Conservation (phyloP, 2,329 filamentous ascomycete genomes). For the Helotiales sp. region DNA sequence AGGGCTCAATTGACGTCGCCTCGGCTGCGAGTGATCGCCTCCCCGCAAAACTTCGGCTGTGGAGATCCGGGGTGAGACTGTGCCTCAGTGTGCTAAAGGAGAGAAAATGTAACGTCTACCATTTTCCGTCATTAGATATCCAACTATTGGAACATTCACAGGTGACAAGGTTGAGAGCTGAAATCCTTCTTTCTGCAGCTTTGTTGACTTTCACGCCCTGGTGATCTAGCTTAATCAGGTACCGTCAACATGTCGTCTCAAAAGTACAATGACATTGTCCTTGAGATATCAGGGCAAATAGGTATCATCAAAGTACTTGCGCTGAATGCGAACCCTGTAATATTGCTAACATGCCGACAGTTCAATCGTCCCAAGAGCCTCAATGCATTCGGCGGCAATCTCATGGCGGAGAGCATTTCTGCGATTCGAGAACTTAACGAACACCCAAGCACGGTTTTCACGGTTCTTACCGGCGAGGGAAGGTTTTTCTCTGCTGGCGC, state of each 20-base stretch:
- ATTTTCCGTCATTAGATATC: neutral
- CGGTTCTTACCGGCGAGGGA: conserved; percentile 50
- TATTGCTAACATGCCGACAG: conserved; percentile 42
- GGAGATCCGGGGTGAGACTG: neutral
- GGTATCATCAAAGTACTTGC: conserved; percentile 44
- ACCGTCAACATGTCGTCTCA: conserved; percentile 13
- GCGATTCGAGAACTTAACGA: conserved; percentile 46
- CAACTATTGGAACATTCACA: neutral
- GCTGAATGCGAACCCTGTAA: neutral
- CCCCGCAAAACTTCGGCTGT: neutral
- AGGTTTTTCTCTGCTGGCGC: conserved; percentile 51
- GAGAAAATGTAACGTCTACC: neutral
- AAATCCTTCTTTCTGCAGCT: too few species aligned
- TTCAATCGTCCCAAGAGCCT: conserved; percentile 49
- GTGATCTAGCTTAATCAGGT: neutral
- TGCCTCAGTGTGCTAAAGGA: neutral
- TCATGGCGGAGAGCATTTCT: conserved; percentile 43
- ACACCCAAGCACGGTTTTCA: conserved; percentile 49
- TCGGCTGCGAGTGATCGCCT: conserved; percentile 12
- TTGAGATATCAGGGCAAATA: conserved; percentile 44
- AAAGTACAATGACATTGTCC: conserved; percentile 43
- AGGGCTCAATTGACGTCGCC: too few species aligned
- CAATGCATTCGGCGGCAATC: conserved; percentile 48
- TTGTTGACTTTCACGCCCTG: too few species aligned
- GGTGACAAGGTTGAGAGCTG: neutral